Base-by-base conservation (phyloP, 2,329 filamentous ascomycete genomes). In the Myriosclerotinia duriaeana region DNA sequence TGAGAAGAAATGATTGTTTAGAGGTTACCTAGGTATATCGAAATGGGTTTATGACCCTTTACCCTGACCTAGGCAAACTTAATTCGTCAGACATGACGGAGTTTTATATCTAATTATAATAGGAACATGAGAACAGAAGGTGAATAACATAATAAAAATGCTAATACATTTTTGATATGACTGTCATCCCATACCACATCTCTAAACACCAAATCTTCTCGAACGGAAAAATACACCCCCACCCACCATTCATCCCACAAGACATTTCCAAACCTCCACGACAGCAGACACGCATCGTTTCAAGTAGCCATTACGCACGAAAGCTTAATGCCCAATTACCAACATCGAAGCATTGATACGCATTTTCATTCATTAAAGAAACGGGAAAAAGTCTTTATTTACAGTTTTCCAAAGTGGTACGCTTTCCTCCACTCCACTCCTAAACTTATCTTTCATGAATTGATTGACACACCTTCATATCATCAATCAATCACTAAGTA, bases 391-490 rank as follows among this genome's bases (percentile, higher is more conserved):
- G 53, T 46, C 42, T 65, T 42, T 65, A 65, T 65, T 46, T 59
- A 60, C 63, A 59, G 40, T 56, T 65, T 65, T 65, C 63, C 63
- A 65, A 65, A 59, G 50, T 64, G 53, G 58, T 61, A 61, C 46
- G 44, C 58, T 61, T 64, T 40, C 40, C 61, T 58, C 56, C 34
- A 52, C 61, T 56, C 48, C 52, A 64, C 38, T 20, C 42, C 26
- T 26, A 61, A 50, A 61, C 50, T 61, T 61, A 50, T 61, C 58
- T 61, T 61, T 61, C 58, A 61, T 61, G 44, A 61, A 50, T 40
- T 40, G 44, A 61, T 44, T 14, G 20, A 38, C 48, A 30, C 48
- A 30, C 34, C 58, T 44, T 44, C 34, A 54, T 40, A 26, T 58
- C 58, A 61, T 61, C 56, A 60, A 60, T 52, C 56, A 60, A 60